Percentiles rank a stretch among this genome's conserved stretches.
These are phyloP conservation scores for Platismatia glauca DNA, from an alignment of 495 filamentous ascomycete genomes.

Conservation along the genomic window DNA sequence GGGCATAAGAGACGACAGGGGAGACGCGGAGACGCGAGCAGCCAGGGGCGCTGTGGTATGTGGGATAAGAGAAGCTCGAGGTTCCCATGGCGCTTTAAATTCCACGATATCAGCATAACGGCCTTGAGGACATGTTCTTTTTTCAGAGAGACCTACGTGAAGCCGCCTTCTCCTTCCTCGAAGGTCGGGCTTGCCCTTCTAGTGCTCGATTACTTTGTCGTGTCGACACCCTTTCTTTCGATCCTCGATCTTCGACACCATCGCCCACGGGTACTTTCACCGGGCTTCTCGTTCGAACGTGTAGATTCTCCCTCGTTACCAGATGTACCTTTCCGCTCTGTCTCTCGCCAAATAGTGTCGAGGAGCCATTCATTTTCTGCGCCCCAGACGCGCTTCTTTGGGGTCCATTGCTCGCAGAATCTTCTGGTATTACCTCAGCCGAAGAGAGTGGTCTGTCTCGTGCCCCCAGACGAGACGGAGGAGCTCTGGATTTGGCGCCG, in stretches of 20 bases:
- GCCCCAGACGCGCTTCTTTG: conserved; percentile 15
- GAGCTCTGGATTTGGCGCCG: conserved; percentile 21
- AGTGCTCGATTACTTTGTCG: conserved; percentile 18
- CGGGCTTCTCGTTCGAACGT: conserved; percentile 54
- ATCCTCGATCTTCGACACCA: conserved; percentile 44
- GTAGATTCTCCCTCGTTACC: conserved; percentile 56
- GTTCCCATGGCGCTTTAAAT: conserved; percentile 60
- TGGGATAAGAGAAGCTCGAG: conserved; percentile 69
- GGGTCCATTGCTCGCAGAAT: conserved; percentile 24
- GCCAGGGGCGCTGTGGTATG: conserved; percentile 86
- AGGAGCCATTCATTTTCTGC: conserved; percentile 17
- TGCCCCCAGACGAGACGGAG: conserved; percentile 18
- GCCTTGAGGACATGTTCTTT: conserved; percentile 3
- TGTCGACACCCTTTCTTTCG: conserved; percentile 49
- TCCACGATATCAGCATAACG: conserved; percentile 22
- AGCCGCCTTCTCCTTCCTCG: conserved; percentile 34
- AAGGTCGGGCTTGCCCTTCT: conserved; percentile 6
- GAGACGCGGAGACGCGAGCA: conserved; percentile 74
- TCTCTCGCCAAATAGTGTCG: conserved; percentile 23
- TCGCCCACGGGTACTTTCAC: conserved; percentile 47
- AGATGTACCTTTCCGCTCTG: conserved; percentile 45
- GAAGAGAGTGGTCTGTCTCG: conserved; percentile 18
- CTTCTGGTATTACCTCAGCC: conserved; percentile 23
- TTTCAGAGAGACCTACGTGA: conserved; percentile 26
- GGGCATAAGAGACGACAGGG: conserved; percentile 66